Base-by-base conservation (phyloP, 2,329 filamentous ascomycete species). In the Tolypocladium inflatum region DNA sequence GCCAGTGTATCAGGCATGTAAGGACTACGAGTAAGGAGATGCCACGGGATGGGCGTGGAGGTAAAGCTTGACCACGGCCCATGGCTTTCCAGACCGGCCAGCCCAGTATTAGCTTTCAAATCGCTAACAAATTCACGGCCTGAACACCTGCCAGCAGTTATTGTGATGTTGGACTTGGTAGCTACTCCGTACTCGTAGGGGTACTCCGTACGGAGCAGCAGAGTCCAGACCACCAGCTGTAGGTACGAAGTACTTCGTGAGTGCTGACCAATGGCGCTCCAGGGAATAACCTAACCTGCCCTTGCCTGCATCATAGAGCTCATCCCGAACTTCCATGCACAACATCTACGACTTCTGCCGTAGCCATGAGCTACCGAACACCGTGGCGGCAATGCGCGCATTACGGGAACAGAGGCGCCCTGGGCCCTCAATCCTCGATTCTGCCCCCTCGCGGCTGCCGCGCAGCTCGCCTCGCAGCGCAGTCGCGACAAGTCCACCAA, bases 351-450 rank as follows among this genome's bases (percentile, higher is more conserved):
- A 35, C 39, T 15, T 21, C 9, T 43, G 54, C 54, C 41, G 48
- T 7, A 48, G 59, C 51, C 58, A 73, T 74, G 72, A 73, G 65
- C 63, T 65, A 59, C 58, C 68, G 60, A 61, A 65, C 65, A 55
- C 63, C 69, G 59, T 71, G 68, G 71, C 66, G 65, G 57, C 64
- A 65, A 62, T 68, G 64, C 62, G 63, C 63, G 39, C 54, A 62
- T 53, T 56, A 53, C 55, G 63, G 62, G 26, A 61, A 63, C 48
- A 58, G 60, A 54, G 63, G 48, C 30, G 11, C 30, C 19, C 10
- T 13, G 48, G 15, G 48, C 30, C 48, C 10, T 37, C 48, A 21
- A 21, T 37, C 21, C 48, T 21, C 50, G 26, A 53, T 58, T 26
- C 41, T 59, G n/a, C 45, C 57, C 43, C 42, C 60, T 21, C 55